Evolutionary conservation across 352 stramenopile genomes (phyloP).

Genomic region (Globisporangium iwayamae): DNA sequence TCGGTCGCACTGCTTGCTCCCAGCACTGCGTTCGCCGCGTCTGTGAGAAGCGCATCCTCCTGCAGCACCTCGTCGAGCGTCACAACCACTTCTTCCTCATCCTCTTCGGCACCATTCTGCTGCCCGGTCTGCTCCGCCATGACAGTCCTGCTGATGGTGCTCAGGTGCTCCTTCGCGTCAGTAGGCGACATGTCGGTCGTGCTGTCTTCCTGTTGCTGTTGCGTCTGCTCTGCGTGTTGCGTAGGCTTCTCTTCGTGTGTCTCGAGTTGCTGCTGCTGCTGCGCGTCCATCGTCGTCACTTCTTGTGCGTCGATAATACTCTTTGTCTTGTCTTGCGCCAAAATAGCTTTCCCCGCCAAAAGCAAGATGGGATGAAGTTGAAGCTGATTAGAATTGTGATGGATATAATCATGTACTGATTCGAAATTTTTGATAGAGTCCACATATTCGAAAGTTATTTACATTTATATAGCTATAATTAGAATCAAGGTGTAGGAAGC

Average conservation of each 20-base stretch:
- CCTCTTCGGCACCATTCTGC: constrained; percentile 16
- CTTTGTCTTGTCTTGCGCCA: too few species aligned
- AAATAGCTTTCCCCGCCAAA: neutral
- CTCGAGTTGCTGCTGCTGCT: neutral
- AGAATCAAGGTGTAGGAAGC: too few species aligned
- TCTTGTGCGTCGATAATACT: neutral
- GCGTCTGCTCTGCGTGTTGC: neutral
- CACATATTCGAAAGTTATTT: too few species aligned
- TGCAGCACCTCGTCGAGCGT: constrained; percentile 60
- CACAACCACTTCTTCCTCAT: constrained; percentile 50
- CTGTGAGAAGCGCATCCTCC: constrained; percentile 48
- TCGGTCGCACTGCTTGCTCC: constrained; percentile 53
- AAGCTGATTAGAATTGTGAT: too few species aligned
- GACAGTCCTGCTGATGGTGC: neutral
- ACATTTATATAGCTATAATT: too few species aligned
- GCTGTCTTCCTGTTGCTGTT: neutral
- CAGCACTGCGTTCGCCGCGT: constrained; percentile 58
- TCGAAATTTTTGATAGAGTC: too few species aligned
- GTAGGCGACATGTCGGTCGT: neutral
- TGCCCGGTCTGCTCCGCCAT: neutral
- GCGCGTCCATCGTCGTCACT: neutral
- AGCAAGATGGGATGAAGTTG: neutral
- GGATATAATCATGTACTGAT: too few species aligned
- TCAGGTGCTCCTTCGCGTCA: constrained; percentile 7
- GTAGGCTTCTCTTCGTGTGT: neutral